Percentiles rank a stretch among this genome's conserved stretches.
These are phyloP conservation scores for Stenogyne calaminthoides DNA, from an alignment of 305 asterid species.

Conservation along the genomic window DNA sequence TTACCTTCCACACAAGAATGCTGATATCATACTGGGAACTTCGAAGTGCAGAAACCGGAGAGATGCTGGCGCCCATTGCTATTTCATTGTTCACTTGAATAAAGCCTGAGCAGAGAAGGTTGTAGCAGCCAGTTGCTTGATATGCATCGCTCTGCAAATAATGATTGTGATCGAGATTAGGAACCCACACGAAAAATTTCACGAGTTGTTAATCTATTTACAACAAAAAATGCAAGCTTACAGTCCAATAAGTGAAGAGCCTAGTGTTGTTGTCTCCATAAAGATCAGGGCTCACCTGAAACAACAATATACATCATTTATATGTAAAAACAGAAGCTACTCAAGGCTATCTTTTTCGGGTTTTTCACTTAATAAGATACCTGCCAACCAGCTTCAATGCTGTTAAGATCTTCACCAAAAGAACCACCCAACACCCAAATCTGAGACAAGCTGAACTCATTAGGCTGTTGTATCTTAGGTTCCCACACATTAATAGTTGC, in stretches of 20 bases:
- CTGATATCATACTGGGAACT: constrained; percentile 83
- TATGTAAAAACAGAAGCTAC: neutral
- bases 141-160: constrained; percentile 86
- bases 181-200: constrained; percentile 5
- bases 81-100: constrained; percentile 81
- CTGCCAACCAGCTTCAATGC: constrained; percentile 99
- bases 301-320: constrained; percentile 8
- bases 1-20: constrained; percentile 91
- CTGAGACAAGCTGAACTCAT: constrained; percentile 93
- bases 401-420: constrained; percentile 94
- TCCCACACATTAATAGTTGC: constrained; percentile 97
- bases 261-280: constrained; percentile 96
- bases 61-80: constrained; percentile 98
- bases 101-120: constrained; percentile 89
- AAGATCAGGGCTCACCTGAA: constrained; percentile 97
- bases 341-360: neutral
- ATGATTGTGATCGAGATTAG: neutral
- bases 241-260: constrained; percentile 97
- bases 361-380: constrained; percentile 28
- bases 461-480: constrained; percentile 86
- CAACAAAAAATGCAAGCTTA: constrained; percentile 42
- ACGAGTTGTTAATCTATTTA: neutral
- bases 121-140: constrained; percentile 98
- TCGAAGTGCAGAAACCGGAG: constrained; percentile 68
- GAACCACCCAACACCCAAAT: constrained; percentile 96